phyloP scores from a whole-genome alignment of 495 filamentous ascomycete species.

The Lasiosphaeria miniovina region DNA sequence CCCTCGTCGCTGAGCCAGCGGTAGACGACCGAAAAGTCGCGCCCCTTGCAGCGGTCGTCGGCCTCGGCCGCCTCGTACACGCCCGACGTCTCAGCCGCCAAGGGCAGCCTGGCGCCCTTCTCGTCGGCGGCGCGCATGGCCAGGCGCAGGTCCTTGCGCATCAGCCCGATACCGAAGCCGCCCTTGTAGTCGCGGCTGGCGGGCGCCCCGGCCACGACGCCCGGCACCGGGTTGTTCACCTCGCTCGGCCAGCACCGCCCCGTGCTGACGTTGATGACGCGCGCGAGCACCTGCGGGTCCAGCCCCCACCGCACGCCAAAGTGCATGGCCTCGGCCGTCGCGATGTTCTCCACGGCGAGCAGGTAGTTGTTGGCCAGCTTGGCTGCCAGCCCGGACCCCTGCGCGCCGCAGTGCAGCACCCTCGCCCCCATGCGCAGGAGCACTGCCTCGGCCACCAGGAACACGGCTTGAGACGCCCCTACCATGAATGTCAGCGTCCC shows the following conservation, averaged over 20 bases:
- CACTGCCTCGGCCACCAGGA: conserved; percentile 60
- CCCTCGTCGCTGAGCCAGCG: conserved; percentile 51
- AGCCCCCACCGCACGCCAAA: conserved; percentile 82
- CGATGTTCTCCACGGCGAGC: conserved; percentile 88
- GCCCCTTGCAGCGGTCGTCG: conserved; percentile 59
- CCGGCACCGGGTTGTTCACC: conserved; percentile 87
- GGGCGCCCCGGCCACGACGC: conserved; percentile 70
- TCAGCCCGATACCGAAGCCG: conserved; percentile 79
- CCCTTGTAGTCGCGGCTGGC: conserved; percentile 72
- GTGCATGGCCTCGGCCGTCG: conserved; percentile 90
- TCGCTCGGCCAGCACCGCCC: conserved; percentile 91
- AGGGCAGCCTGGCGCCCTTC: conserved; percentile 60
- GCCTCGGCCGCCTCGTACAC: conserved; percentile 66
- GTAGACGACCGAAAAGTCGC: conserved; percentile 86
- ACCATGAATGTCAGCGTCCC: conserved; percentile 86
- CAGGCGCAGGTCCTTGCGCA: conserved; percentile 78
- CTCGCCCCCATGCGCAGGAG: conserved; percentile 78
- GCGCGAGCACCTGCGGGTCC: conserved; percentile 71
- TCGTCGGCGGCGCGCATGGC: conserved; percentile 71
- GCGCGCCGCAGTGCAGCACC: conserved; percentile 74
- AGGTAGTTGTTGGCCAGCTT: conserved; percentile 96
- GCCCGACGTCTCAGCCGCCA: conserved; percentile 60
- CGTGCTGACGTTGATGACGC: conserved; percentile 80
- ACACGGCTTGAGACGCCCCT: conserved; percentile 57
- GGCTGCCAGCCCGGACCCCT: conserved; percentile 75